These are phyloP conservation scores for Crinitomyces ghanaensis DNA, from an alignment of 805 yeast genomes.

Conservation along the genomic window DNA sequence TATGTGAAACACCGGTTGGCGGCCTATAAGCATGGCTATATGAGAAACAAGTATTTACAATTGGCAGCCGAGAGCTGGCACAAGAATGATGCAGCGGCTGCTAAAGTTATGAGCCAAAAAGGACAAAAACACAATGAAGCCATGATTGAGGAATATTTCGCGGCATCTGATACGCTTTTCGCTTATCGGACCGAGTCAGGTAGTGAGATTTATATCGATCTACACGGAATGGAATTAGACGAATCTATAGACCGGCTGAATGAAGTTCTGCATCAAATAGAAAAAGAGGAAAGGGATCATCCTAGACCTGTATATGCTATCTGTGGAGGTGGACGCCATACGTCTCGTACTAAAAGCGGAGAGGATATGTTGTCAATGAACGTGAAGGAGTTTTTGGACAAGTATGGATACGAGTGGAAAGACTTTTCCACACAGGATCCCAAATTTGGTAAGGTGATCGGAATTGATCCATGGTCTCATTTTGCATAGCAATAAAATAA, in stretches of 20 bases:
- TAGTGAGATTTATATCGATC: constrained; percentile 22
- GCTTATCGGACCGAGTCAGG: constrained; percentile 15
- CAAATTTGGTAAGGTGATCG: constrained; percentile 29
- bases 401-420: constrained; percentile 30
- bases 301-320: constrained; percentile 22
- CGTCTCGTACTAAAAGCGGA: constrained; percentile 17
- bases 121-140: constrained; percentile 23
- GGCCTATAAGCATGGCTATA: constrained; percentile 20
- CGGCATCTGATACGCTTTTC: constrained; percentile 21
- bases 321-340: constrained; percentile 26
- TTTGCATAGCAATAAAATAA: constrained; percentile 8
- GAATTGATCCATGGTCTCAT: constrained; percentile 31
- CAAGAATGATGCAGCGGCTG: constrained; percentile 22
- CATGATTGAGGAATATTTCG: constrained; percentile 19
- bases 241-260: constrained; percentile 24
- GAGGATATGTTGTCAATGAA: constrained; percentile 24
- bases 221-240: constrained; percentile 28
- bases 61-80: constrained; percentile 25
- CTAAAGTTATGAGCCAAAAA: constrained; percentile 21
- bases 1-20: constrained; percentile 19
- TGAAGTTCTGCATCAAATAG: constrained; percentile 16
- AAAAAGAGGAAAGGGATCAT: constrained; percentile 13
- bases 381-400: constrained; percentile 25
- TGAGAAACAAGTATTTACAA: constrained; percentile 25
- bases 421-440: constrained; percentile 24